Conservation (phyloP, 768 basidiomycete species). For the Lactarius quietus region DNA sequence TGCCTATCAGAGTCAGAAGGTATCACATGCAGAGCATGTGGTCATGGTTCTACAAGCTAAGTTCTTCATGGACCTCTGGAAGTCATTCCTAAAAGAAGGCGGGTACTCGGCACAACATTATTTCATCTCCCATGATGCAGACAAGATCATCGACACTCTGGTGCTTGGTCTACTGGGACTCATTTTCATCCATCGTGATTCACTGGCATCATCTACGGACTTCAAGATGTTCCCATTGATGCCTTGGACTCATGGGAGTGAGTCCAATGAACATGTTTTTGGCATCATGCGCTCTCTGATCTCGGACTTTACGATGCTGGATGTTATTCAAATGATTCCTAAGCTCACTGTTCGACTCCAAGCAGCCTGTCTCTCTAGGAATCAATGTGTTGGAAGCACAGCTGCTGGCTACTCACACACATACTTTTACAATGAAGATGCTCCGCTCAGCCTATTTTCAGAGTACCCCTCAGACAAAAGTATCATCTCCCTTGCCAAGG, state of each 20-base stretch:
- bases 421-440: neutral
- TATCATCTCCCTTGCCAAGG: too few species aligned
- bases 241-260: neutral
- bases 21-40: neutral
- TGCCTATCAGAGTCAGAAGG: neutral
- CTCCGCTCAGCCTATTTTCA: too few species aligned
- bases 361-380: neutral
- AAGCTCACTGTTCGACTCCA: neutral
- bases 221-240: neutral
- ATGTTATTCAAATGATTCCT: neutral
- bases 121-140: neutral
- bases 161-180: neutral
- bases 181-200: neutral
- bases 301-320: neutral
- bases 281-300: neutral
- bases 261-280: neutral
- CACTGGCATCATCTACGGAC: too few species aligned
- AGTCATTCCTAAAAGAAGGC: neutral
- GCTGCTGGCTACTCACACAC: neutral
- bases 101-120: neutral
- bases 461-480: too few species aligned
- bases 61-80: neutral
- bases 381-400: neutral
- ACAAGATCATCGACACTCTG: neutral
- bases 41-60: neutral